Evolutionary conservation across 148 eudicot species (phyloP).

Genomic region (Vaccinium macrocarpon): DNA sequence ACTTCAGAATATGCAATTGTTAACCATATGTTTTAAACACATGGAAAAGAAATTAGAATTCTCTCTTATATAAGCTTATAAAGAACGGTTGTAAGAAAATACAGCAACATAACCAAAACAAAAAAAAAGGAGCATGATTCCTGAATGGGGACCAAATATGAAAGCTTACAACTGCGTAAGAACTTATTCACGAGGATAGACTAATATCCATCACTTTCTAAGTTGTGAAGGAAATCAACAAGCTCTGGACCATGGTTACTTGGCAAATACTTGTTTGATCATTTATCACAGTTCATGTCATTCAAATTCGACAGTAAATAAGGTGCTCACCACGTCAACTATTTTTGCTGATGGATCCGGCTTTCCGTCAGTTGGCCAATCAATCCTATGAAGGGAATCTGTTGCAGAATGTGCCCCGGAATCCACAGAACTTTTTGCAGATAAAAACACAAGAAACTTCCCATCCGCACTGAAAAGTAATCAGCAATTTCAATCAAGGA

Average conservation of each 20-base stretch:
- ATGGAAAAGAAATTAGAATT: background rate
- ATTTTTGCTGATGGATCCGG: conserved; percentile 39
- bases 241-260: background rate
- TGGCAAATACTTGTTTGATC: background rate
- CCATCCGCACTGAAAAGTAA: conserved; percentile 72
- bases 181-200: background rate
- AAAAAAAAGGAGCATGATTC: background rate
- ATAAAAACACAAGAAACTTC: conserved; percentile 70
- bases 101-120: background rate
- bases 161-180: background rate
- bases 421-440: conserved; percentile 73
- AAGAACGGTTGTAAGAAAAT: background rate
- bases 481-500: conserved; percentile 6
- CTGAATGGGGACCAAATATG: background rate
- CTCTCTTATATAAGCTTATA: background rate
- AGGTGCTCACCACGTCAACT: conserved; percentile 52
- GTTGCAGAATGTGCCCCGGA: conserved; percentile 83
- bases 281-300: conserved; percentile 25
- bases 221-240: background rate
- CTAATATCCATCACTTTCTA: background rate
- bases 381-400: conserved; percentile 77
- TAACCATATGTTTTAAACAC: background rate
- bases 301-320: conserved; percentile 10
- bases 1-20: background rate
- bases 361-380: conserved; percentile 65